Percentiles rank a stretch among this genome's conserved stretches.
Evolutionary conservation across 2,329 filamentous ascomycete species (phyloP).

Genomic region (Penicillium sp.): DNA sequence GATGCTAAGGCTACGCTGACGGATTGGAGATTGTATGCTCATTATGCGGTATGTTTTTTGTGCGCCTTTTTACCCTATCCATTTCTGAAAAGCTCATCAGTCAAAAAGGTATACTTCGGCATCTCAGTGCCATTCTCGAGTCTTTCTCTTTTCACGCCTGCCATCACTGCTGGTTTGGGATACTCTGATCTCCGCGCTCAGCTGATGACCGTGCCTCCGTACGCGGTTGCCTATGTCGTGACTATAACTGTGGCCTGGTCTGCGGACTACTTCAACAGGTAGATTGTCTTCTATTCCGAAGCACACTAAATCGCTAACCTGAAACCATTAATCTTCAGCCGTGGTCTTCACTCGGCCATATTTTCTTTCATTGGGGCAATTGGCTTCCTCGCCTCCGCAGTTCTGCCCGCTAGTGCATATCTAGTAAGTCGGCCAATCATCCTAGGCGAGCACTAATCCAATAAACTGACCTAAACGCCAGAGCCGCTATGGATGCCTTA

Average conservation of each 20-base stretch:
- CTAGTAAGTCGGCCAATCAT: conserved; percentile 26
- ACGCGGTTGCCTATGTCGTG: conserved; percentile 58
- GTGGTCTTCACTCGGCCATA: conserved; percentile 52
- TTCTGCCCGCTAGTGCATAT: conserved; percentile 61
- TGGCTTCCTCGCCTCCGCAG: conserved; percentile 62
- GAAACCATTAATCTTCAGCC: conserved; percentile 25
- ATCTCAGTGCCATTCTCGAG: conserved; percentile 58
- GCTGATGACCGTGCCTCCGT: conserved; percentile 66
- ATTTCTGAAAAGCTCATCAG: conserved; percentile 15
- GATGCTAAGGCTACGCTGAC: conserved; percentile 49
- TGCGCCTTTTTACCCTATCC: not conserved
- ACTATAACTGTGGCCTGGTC: conserved; percentile 56
- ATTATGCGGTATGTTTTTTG: conserved; percentile 47
- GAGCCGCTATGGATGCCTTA: conserved; percentile 66
- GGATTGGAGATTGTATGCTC: conserved; percentile 53
- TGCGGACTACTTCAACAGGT: conserved; percentile 53
- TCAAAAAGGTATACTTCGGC: conserved; percentile 47
- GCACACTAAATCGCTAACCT: not conserved
- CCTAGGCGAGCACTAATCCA: not conserved
- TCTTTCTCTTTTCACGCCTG: conserved; percentile 61
- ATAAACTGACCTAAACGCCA: conserved; percentile 13
- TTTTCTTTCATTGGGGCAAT: conserved; percentile 52
- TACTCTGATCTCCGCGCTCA: conserved; percentile 60
- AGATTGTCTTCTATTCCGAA: not conserved
- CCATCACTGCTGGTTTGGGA: conserved; percentile 59